A percentile compares a stretch with the other conserved stretches of the same genome.
phyloP scores from a whole-genome alignment of 208 protist species.

The Lotmaria passim region DNA sequence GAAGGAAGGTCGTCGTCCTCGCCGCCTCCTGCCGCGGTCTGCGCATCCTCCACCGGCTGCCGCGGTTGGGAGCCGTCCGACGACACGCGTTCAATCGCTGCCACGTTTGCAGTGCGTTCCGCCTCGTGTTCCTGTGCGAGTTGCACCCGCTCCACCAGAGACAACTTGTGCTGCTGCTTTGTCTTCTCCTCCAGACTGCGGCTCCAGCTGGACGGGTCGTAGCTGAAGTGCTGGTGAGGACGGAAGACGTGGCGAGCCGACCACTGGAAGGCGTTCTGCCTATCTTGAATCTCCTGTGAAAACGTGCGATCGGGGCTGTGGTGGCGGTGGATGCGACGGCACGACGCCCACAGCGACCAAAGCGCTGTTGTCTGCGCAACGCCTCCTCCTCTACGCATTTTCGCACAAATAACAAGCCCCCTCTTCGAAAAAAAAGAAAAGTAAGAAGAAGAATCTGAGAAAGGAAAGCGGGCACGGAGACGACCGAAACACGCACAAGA shows the following conservation, averaged over 20 bases:
- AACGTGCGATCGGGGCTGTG: slow-evolving; percentile 68
- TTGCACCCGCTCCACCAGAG: slow-evolving; percentile 55
- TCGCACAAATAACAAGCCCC: background rate
- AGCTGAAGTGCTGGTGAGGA: slow-evolving; percentile 85
- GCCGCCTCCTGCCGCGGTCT: background rate
- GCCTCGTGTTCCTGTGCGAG: slow-evolving; percentile 42
- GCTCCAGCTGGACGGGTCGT: slow-evolving; percentile 83
- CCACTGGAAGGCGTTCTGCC: slow-evolving; percentile 81
- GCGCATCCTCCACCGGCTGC: too few species aligned
- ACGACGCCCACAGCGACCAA: slow-evolving; percentile 5
- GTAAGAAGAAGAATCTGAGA: background rate
- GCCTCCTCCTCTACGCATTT: slow-evolving; percentile 1
- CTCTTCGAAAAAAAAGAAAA: background rate
- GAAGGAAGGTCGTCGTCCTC: slow-evolving; percentile 3
- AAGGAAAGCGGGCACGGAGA: too few species aligned
- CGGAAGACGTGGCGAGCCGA: slow-evolving; percentile 60
- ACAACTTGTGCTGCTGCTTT: slow-evolving; percentile 41
- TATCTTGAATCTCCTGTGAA: slow-evolving; percentile 73
- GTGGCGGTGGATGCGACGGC: slow-evolving; percentile 20
- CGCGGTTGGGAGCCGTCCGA: background rate
- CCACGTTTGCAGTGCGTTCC: slow-evolving; percentile 23
- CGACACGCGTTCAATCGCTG: background rate
- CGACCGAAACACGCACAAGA: too few species aligned
- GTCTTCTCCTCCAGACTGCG: slow-evolving; percentile 53
- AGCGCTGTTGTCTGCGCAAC: background rate